Conservation (phyloP, 306 rosid species). For the Datisca glomerata region DNA sequence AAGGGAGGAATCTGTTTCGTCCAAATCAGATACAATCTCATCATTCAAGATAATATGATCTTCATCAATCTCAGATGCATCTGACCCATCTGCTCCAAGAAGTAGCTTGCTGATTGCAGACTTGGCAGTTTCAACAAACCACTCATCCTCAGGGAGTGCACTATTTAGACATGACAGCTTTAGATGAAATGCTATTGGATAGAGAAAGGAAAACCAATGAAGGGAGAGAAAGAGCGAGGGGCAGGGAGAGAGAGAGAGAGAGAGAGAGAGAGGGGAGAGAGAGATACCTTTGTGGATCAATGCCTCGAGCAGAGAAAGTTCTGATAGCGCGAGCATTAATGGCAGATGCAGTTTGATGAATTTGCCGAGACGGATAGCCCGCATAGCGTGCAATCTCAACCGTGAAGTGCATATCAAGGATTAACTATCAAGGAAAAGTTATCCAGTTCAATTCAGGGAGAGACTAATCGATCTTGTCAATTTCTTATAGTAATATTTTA, state of each 20-base stretch:
- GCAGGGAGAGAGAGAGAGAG: not conserved
- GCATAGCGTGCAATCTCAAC: conserved; percentile 92
- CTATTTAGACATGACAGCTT: conserved; percentile 32
- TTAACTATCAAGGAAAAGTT: conserved; percentile 43
- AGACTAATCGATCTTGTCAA: not conserved
- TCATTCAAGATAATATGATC: conserved; percentile 51
- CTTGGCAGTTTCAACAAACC: conserved; percentile 92
- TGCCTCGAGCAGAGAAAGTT: conserved; percentile 79
- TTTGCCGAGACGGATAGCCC: conserved; percentile 76
- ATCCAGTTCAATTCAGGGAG: not conserved
- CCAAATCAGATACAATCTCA: conserved; percentile 48
- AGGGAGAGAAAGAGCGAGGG: not conserved
- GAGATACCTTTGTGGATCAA: conserved; percentile 61
- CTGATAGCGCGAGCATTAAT: conserved; percentile 84
- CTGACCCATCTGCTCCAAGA: conserved; percentile 65
- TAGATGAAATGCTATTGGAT: too few relatives aligned
- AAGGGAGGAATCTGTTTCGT: conserved; percentile 60
- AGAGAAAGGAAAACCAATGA: too few relatives aligned
- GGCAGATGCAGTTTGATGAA: conserved; percentile 88
- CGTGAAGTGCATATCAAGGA: conserved; percentile 97
- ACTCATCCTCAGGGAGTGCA: conserved; percentile 86
- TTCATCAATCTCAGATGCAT: conserved; percentile 61
- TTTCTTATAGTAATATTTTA: too few relatives aligned
- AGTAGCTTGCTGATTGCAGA: conserved; percentile 70
- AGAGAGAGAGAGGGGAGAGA: conserved; percentile 9